Base-by-base conservation (phyloP, 2,329 filamentous ascomycete genomes). In the Neonectria coccinea region DNA sequence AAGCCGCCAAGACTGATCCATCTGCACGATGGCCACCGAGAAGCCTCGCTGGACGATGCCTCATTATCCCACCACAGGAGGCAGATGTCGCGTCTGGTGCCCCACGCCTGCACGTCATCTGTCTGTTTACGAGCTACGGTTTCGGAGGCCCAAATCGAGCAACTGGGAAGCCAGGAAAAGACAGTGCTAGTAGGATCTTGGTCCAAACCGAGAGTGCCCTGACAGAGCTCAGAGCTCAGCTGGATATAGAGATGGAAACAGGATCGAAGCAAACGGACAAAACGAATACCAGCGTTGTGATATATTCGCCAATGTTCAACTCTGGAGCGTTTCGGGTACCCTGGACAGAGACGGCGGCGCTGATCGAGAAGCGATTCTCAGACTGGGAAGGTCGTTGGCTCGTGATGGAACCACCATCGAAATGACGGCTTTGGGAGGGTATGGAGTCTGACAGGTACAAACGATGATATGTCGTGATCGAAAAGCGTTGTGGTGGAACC, bases 31-130 rank as follows among this genome's bases (percentile, higher is more conserved):
- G 69, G 71, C 70, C 64, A 16, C 64, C 64, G 1, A 59, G 47
- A 48, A 70, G 51, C 31, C 65, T 77, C 5, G 66, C 64, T 7
- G 76, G 76, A 5, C 68, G 50, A 27, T 75, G 75, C 45, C 69
- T 73, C 39, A 68, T 77, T 25, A 75, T 78, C 53, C 69, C 75
- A 7, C 64, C 74, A 27, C 75, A 76, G 42, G 36, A 64, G 3
- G 54, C 56, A 11, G 72, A 76, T 42, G 59, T 67, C 0, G 64
- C 60, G 0, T 59, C 51, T 1, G 73, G 75, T 18, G 69, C 72
- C 0, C 70, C 75, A 1, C 65, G n/a, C 5, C 25, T 72, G 22
- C 41, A 70, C 1, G 68, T 71, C 0, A 60, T 72, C 9, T 72
- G 68, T 9, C 33, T 72, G 0, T 72, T 68, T 4, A 70, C 68